These are phyloP conservation scores for Bryopsis sp. DNA, from an alignment of 139 green algal genomes.

Conservation along the genomic window DNA sequence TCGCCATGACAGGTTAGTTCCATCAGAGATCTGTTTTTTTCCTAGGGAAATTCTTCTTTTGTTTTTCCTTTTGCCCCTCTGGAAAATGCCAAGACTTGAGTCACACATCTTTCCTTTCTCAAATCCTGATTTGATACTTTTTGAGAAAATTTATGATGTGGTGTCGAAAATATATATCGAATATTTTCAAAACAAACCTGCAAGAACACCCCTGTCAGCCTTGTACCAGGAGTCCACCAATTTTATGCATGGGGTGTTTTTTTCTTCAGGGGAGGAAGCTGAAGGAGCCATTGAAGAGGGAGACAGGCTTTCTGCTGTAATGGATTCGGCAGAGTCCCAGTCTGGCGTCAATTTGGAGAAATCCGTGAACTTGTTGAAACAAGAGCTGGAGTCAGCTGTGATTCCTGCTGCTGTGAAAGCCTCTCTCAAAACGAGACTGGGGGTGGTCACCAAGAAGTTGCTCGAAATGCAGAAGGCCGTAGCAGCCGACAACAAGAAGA, in stretches of 20 bases:
- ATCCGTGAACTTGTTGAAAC: background rate
- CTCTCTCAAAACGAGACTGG: slow-evolving; percentile 51
- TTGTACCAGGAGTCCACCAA: no score
- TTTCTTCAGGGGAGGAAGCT: slow-evolving; percentile 38
- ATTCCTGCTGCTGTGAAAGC: slow-evolving; percentile 69
- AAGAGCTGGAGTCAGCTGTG: slow-evolving; percentile 34
- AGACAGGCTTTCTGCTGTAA: slow-evolving; percentile 39
- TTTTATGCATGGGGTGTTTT: no score
- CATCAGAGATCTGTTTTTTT: background rate
- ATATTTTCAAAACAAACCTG: no score
- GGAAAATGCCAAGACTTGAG: no score
- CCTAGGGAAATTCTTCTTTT: background rate
- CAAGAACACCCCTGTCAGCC: no score
- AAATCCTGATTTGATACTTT: no score
- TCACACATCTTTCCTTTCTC: no score
- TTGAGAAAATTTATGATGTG: no score
- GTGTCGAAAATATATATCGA: no score
- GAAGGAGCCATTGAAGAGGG: slow-evolving; percentile 51
- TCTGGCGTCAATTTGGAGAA: slow-evolving; percentile 32
- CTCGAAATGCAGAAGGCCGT: slow-evolving; percentile 64
- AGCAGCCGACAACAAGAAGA: slow-evolving; percentile 57
- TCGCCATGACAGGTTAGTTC: slow-evolving; percentile 64
- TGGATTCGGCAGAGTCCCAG: slow-evolving; percentile 35
- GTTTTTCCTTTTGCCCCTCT: no score
- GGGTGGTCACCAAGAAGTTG: slow-evolving; percentile 49